Conservation (phyloP, 1,139 yeast genomes). For the Wickerhamiella infanticola region DNA sequence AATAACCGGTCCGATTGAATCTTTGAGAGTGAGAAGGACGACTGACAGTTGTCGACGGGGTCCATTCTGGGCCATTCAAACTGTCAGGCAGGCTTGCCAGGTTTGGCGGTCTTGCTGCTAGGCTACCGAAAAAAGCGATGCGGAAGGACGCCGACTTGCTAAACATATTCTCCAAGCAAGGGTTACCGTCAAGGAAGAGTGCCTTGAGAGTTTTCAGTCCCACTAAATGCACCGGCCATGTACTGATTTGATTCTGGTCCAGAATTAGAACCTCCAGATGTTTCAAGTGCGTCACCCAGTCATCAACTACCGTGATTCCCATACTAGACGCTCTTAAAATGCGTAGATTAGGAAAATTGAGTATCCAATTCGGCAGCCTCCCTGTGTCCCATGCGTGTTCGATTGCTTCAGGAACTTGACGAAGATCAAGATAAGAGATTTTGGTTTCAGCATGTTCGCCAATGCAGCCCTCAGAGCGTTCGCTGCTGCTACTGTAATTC, state of each 20-base stretch:
- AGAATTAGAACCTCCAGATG: constrained; percentile 17
- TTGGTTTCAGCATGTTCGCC: neutral
- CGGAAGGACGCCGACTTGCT: constrained; percentile 10
- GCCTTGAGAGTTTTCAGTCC: constrained; percentile 16
- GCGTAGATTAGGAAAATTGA: constrained; percentile 17
- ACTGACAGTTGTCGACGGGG: neutral
- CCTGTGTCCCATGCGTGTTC: constrained; percentile 17
- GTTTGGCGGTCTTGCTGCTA: neutral
- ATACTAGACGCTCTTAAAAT: constrained; percentile 17
- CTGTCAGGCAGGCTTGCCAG: neutral
- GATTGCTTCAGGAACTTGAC: constrained; percentile 12
- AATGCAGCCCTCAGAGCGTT: neutral
- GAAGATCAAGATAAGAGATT: constrained; percentile 15
- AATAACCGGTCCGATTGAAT: neutral
- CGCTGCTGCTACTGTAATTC: neutral
- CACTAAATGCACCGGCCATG: constrained; percentile 22
- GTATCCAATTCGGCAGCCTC: constrained; percentile 19
- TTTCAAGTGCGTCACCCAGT: constrained; percentile 19
- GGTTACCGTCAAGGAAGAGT: constrained; percentile 22
- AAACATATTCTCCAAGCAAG: constrained; percentile 17
- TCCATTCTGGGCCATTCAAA: constrained; percentile 5
- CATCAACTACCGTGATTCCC: constrained; percentile 18
- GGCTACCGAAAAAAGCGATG: constrained; percentile 2
- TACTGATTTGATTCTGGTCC: constrained; percentile 18
- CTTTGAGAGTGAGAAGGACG: neutral